Evolutionary conservation across 768 basidiomycete species (phyloP), one percentile per base, ranked within the genome.

Genomic region (Crepidotus variabilis): DNA sequence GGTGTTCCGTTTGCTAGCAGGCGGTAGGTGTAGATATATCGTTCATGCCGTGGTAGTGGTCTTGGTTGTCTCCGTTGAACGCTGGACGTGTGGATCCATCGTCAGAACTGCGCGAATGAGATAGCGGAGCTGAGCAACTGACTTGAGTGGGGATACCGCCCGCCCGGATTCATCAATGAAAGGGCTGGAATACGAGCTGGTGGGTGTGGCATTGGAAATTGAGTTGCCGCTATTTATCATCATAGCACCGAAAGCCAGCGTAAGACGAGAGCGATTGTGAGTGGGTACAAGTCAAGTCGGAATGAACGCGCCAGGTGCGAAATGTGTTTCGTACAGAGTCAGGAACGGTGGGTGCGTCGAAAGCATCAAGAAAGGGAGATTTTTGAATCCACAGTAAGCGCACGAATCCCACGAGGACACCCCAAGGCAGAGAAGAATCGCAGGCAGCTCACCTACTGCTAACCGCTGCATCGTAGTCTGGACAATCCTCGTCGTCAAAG

Each of bases 11-110:
- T 76, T 23, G 73, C 78, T 2, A 70, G 57, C 50, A 86, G 65
- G 53, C 74, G 72, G 61, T 86, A 85, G 1, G 78, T 77, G 61
- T 85, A 86, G 16, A 80, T 59, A 63, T 79, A 82, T 47, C 77
- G 73, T 64, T 79, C 78, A 24, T 69, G 70, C 11, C 63, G 69
- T 11, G 67, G 67, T 14, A 65, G 65, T 22, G 67, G 63, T 52
- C 63, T 58, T 50, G 55, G 50, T 21, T 60, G 61, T 51, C 67
- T 58, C 55, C 67, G 60, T 14, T 61, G 58, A 46, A 63, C 48
- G 53, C 67, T 63, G 55, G 50, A 28, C 14, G 2, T 16, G 23
- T 16, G 46, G 50, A 32, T 45, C 51, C 20, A 24, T 43, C 9
- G 34, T 32, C 36, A 50, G 21, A 6, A 22, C 32, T 18, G 11